Percentiles rank a stretch among this genome's conserved stretches.
Evolutionary conservation across 768 basidiomycete species (phyloP).

Genomic region (Psilocybe cyanescens): DNA sequence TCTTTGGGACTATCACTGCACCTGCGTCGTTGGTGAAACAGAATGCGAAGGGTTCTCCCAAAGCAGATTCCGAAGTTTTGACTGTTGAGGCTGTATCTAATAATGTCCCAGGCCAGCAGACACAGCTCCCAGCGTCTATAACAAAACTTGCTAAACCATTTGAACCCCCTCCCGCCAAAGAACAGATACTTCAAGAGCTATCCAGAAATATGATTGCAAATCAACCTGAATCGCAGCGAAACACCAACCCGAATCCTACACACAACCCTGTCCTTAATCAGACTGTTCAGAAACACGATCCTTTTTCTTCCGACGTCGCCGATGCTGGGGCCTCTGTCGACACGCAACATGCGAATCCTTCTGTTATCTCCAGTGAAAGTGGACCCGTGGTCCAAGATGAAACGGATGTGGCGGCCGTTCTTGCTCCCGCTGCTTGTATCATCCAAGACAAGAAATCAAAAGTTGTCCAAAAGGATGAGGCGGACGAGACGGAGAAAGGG

Average conservation of each 20-base stretch:
- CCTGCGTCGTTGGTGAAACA: background rate
- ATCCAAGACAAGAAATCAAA: conserved; percentile 3
- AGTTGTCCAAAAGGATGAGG: background rate
- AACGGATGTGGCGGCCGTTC: background rate
- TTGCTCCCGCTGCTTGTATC: conserved; percentile 14
- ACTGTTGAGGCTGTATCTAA: background rate
- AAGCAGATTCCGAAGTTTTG: background rate
- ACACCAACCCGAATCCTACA: background rate
- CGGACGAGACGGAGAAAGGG: conserved; percentile 8
- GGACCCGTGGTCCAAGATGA: background rate
- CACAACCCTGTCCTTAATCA: background rate
- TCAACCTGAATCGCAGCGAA: background rate
- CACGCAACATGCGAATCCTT: background rate
- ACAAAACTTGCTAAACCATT: background rate
- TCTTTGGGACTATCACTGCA: background rate
- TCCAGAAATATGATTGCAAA: background rate
- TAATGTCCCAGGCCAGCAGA: background rate
- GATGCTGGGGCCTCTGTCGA: background rate
- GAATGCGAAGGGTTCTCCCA: background rate
- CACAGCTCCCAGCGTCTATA: background rate
- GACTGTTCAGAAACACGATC: background rate
- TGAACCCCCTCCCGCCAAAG: background rate
- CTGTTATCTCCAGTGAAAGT: background rate
- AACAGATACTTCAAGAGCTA: background rate
- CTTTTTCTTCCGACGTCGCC: background rate